Base-by-base conservation (phyloP, 805 yeast species). In the Pichia eremophila region DNA sequence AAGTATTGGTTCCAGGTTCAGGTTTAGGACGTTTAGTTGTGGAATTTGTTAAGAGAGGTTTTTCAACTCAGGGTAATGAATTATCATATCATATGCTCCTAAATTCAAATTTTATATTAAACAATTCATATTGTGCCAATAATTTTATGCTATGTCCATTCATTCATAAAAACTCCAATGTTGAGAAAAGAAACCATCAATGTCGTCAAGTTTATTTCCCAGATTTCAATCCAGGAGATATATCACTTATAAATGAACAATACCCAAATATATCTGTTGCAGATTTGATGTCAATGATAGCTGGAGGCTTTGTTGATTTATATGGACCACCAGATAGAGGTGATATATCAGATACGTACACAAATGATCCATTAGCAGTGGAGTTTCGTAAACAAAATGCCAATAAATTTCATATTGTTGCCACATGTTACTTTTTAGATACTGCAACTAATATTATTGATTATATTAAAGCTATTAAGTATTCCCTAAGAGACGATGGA, bases 261-360 rank as follows among this genome's bases (percentile, higher is more conserved):
- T 56, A 70, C 43, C 77, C 78, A 0, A 46, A 53, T 0, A 67
- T 77, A 2, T 71, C 72, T 0, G 71, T 71, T 35, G 68, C 59
- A 14, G 79, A 78, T 8, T 60, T 78, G 41, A 77, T 85, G 84
- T 76, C 85, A 0, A 82, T 84, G 74, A 73, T 79, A 1, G 79
- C 88, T 0, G 93, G 93, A 0, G 79, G 85, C 0, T 85, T 85
- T 58, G 71, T 73, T 5, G 89, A 83, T 51, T 63, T 83, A 17
- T 82, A 81, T 58, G 85, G 86, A 0, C 79, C 82, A 0, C 58
- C 64, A 1, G 60, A 63, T 44, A 51, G 70, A 44, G 50, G 46
- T 5, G 57, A 60, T 15, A 44, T 62, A 5, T 59, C 72, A 2
- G 71, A 68, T 2, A 55, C 65, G 1, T 71, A 67, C 51, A 58